Base-by-base conservation (phyloP, 768 basidiomycete genomes). In the Trametes cubensis region DNA sequence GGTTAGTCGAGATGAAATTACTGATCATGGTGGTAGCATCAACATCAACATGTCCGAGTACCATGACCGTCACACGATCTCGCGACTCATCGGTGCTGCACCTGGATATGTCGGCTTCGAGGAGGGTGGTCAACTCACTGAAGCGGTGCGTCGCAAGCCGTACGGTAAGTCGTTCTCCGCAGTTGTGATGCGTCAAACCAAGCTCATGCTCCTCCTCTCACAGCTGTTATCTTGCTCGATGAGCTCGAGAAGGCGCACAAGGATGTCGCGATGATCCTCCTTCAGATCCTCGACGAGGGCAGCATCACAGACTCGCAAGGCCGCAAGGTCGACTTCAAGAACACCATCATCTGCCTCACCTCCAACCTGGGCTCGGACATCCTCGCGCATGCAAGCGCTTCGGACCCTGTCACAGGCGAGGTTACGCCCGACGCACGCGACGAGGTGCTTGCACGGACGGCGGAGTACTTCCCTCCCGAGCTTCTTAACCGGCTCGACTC, bases 41-140 rank as follows among this genome's bases (percentile, higher is more conserved):
- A 91, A 88, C 61, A 93, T 96, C 71, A 95, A 97, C 67, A 95
- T 96, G 93, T 90, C 91, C n/a, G 92, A 97, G 83, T 97, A 90
- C 69, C 91, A 93, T 53, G 95, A 95, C 66, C 85, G 94, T 56
- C 93, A 98, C 70, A 94, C 93, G 0, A 88, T 98, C 55, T 92
- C 93, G 0, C 82, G 94, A 4, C 78, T 98, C 23, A 93, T 98
- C 54, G 96, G 95, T 58, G 91, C 94, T 2, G 92, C 94, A 0
- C 93, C 95, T 8, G 95, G 95, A 4, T 96, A 95, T 69, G 88
- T 97, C 6, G 88, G 87, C 10, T 84, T 85, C 65, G 87, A 88
- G 62, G 86, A 87, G 66, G 82, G 85, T 34, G 91, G 90, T 85
- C 84, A 87, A 62, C 70, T 87, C 55, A 85, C 85, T 2, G 86